A percentile compares a stretch with the other conserved stretches of the same genome.
phyloP scores from a whole-genome alignment of 2,329 filamentous ascomycete species.

The Tolypocladium pustulatum region DNA sequence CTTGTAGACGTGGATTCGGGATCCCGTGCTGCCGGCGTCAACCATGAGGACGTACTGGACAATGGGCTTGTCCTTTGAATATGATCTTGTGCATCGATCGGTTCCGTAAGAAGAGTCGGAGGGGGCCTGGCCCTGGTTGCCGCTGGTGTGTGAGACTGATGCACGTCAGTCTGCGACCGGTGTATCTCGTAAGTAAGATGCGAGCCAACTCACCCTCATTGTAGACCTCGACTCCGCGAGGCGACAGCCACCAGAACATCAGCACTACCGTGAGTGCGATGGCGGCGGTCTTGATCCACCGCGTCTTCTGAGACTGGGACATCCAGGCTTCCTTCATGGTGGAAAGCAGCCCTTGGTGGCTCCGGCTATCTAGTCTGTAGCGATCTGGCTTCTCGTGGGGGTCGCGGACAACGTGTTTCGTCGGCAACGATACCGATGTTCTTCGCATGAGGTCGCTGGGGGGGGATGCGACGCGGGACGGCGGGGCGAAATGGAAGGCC shows the following conservation, averaged over 20 bases:
- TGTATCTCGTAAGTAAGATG: not conserved
- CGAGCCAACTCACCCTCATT: slow-evolving; percentile 26
- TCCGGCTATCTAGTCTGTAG: slow-evolving; percentile 39
- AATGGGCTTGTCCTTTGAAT: slow-evolving; percentile 80
- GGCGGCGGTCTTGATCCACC: slow-evolving; percentile 55
- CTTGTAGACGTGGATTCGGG: slow-evolving; percentile 95
- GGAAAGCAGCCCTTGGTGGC: slow-evolving; percentile 36
- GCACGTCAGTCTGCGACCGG: not conserved
- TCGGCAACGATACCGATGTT: slow-evolving; percentile 54
- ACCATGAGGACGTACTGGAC: slow-evolving; percentile 99
- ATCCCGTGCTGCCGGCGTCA: slow-evolving; percentile 94
- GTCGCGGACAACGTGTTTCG: slow-evolving; percentile 47
- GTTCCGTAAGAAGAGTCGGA: slow-evolving; percentile 55
- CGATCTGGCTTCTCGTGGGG: slow-evolving; percentile 55
- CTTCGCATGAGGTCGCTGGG: slow-evolving; percentile 42
- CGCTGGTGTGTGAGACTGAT: slow-evolving; percentile 12
- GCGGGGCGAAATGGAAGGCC: not conserved
- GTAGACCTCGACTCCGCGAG: slow-evolving; percentile 44
- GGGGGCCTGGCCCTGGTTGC: slow-evolving; percentile 37
- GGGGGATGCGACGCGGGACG: not conserved
- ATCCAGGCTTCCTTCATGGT: slow-evolving; percentile 48
- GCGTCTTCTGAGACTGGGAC: slow-evolving; percentile 53
- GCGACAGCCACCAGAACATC: slow-evolving; percentile 54
- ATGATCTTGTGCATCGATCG: slow-evolving; percentile 70
- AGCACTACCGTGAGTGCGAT: slow-evolving; percentile 50